Percentiles rank a stretch among this genome's conserved stretches.
Conservation (phyloP, 2,329 filamentous ascomycete species). For the Didymella arachidicola region DNA sequence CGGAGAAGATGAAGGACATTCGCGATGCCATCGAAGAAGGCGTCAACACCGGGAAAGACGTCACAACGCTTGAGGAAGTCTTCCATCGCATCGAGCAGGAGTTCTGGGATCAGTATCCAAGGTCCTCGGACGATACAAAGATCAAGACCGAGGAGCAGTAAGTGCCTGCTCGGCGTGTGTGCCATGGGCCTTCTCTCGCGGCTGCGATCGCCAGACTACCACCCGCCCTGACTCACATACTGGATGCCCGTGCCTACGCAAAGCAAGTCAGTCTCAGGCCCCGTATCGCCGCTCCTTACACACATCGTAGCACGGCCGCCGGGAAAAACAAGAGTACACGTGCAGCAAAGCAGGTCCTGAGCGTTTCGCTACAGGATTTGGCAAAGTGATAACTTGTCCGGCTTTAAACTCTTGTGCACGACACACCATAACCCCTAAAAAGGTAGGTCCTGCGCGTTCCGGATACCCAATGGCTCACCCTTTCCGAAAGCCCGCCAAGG, state of each 20-base stretch:
- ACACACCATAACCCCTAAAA: neutral
- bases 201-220: neutral
- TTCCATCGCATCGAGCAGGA: slow-evolving; percentile 13
- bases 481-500: neutral
- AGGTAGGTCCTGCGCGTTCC: neutral
- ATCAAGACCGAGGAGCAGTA: slow-evolving; percentile 9
- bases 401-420: neutral
- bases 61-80: slow-evolving; percentile 9
- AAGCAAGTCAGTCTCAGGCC: neutral
- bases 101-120: slow-evolving; percentile 8
- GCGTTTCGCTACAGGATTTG: neutral
- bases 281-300: neutral
- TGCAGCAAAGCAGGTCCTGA: neutral
- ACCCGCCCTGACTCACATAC: neutral
- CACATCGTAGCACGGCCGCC: neutral
- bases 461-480: neutral
- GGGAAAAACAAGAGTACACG: neutral
- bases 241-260: neutral
- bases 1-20: slow-evolving; percentile 8
- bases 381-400: neutral
- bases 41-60: slow-evolving; percentile 3
- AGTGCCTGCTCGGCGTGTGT: neutral
- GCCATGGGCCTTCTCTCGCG: neutral
- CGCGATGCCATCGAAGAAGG: slow-evolving; percentile 15
- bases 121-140: neutral